These are phyloP conservation scores for Dictyostelium discoideum DNA, from an alignment of 78 protist species.

Conservation along the genomic window DNA sequence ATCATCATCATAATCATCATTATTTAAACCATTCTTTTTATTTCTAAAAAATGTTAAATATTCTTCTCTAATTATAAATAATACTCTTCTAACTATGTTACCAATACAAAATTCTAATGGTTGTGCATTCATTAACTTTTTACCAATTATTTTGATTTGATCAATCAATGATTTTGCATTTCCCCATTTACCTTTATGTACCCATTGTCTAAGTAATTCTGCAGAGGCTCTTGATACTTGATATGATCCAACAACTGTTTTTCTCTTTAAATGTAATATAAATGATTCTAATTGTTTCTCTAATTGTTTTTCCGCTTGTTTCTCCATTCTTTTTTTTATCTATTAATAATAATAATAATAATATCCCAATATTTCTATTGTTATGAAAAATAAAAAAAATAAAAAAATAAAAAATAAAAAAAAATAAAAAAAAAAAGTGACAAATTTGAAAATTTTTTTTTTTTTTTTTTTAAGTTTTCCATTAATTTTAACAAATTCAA, in stretches of 20 bases:
- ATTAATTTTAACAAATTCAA: neutral
- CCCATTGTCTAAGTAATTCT: slow-evolving; percentile 60
- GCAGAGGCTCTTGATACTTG: slow-evolving; percentile 65
- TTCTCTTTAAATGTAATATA: slow-evolving; percentile 65
- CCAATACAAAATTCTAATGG: slow-evolving; percentile 86
- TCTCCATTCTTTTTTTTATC: neutral
- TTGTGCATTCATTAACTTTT: slow-evolving; percentile 74
- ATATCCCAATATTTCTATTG: neutral
- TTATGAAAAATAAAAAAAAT: neutral
- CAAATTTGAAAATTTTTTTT: neutral
- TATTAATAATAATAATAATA: neutral
- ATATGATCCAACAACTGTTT: slow-evolving; percentile 65
- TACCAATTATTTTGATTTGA: slow-evolving; percentile 53
- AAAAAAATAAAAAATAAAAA: neutral
- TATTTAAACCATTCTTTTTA: neutral
- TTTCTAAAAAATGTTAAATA: slow-evolving; percentile 31
- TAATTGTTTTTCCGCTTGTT: slow-evolving; percentile 19
- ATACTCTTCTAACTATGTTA: slow-evolving; percentile 81
- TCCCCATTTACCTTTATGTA: slow-evolving; percentile 42
- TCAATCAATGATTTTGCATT: slow-evolving; percentile 66
- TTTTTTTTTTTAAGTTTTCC: neutral
- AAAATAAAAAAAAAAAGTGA: neutral
- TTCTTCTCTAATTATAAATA: slow-evolving; percentile 82
- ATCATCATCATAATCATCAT: neutral
- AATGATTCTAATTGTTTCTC: slow-evolving; percentile 37